Conservation (phyloP, 805 yeast genomes). For the Ogataea trehaloabstinens region DNA sequence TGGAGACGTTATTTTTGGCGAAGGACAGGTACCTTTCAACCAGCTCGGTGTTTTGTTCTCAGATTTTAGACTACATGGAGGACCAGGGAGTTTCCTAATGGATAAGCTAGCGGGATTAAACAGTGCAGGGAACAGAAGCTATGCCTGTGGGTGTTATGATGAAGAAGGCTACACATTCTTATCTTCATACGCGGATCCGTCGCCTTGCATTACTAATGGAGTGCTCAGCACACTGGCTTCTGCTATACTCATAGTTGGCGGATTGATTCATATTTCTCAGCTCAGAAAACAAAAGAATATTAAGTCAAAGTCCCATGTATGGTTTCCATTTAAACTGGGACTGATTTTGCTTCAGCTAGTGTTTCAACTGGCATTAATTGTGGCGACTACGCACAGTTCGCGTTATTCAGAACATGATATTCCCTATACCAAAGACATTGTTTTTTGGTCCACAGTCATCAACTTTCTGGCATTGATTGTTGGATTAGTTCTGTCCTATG, state of each 20-base stretch:
- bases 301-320: conserved; percentile 32
- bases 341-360: conserved; percentile 39
- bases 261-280: conserved; percentile 33
- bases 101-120: not conserved
- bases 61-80: not conserved
- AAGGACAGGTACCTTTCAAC: not conserved
- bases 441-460: conserved; percentile 28
- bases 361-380: conserved; percentile 30
- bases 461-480: conserved; percentile 45
- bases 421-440: conserved; percentile 27
- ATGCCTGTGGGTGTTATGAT: conserved; percentile 30
- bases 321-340: conserved; percentile 41
- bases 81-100: not conserved
- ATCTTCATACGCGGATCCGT: conserved; percentile 42
- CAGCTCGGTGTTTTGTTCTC: not conserved
- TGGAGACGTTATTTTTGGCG: not conserved
- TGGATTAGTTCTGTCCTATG: conserved; percentile 57
- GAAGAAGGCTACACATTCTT: conserved; percentile 44
- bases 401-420: conserved; percentile 19
- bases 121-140: not conserved
- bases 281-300: conserved; percentile 35
- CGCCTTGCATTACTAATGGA: conserved; percentile 53
- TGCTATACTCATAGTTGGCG: conserved; percentile 36
- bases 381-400: conserved; percentile 10
- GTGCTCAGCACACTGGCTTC: conserved; percentile 37